phyloP scores from a whole-genome alignment of 257 asterid genomes.

The Nicotiana tabacum region DNA sequence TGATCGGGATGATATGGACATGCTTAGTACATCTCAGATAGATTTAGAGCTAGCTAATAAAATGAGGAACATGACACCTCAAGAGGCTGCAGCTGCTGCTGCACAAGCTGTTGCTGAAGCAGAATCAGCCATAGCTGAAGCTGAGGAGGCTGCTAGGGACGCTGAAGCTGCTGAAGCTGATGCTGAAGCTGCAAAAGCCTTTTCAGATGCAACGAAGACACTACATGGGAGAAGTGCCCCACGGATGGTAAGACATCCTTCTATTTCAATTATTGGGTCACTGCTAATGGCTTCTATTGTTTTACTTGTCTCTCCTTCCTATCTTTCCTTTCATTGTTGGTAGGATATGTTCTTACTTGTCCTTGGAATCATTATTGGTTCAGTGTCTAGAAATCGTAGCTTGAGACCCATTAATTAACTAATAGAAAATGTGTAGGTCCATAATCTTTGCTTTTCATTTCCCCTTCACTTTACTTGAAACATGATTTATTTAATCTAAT shows the following conservation, averaged over 20 bases:
- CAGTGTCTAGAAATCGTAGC: slow-evolving; percentile 6
- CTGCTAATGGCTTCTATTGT: not conserved
- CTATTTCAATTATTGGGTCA: not conserved
- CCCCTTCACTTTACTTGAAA: not conserved
- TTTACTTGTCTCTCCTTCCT: not conserved
- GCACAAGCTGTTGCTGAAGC: slow-evolving; percentile 70
- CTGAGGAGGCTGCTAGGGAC: slow-evolving; percentile 55
- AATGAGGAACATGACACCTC: slow-evolving; percentile 47
- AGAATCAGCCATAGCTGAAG: slow-evolving; percentile 53
- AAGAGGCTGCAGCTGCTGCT: slow-evolving; percentile 56
- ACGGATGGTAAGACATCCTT: slow-evolving; percentile 28
- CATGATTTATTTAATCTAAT: not conserved
- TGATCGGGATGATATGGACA: slow-evolving; percentile 18
- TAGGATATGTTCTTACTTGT: not conserved
- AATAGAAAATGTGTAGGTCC: not conserved
- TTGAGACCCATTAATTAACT: not conserved
- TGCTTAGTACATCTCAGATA: slow-evolving; percentile 20
- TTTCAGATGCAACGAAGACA: slow-evolving; percentile 37
- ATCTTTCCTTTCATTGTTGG: not conserved
- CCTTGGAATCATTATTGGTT: not conserved
- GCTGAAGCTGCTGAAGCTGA: slow-evolving; percentile 72
- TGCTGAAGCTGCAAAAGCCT: slow-evolving; percentile 50
- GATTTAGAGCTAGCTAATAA: slow-evolving; percentile 33
- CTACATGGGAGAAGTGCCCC: slow-evolving; percentile 28
- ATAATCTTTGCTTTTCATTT: not conserved